These are phyloP conservation scores for Bacidia rubella DNA, from an alignment of 495 filamentous ascomycete genomes.

Conservation along the genomic window DNA sequence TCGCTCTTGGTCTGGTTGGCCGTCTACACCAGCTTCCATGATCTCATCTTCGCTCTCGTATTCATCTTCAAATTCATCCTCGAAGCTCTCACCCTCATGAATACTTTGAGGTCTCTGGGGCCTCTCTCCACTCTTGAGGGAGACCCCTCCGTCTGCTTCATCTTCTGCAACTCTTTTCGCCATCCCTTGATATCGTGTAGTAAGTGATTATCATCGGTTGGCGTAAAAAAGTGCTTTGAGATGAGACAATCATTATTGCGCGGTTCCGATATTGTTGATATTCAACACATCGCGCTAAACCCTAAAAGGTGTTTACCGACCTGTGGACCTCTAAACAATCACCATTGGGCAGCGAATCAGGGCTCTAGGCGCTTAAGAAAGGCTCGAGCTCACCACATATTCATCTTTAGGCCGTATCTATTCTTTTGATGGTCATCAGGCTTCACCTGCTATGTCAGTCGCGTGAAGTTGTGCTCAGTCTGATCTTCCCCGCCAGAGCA, in stretches of 20 bases:
- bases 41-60: conserved; percentile 96
- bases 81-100: conserved; percentile 73
- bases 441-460: neutral
- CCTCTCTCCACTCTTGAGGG: conserved; percentile 58
- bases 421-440: neutral
- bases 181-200: conserved; percentile 32
- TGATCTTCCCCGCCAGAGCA: neutral
- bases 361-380: neutral
- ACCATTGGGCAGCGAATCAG: neutral
- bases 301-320: conserved; percentile 5
- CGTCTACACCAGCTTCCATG: conserved; percentile 86
- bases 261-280: neutral
- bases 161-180: conserved; percentile 54
- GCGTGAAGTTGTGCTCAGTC: neutral
- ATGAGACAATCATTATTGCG: neutral
- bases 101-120: conserved; percentile 34
- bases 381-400: neutral
- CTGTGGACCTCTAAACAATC: neutral
- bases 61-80: conserved; percentile 93
- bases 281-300: conserved; percentile 3
- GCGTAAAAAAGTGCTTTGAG: neutral
- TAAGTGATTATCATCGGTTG: too few species aligned
- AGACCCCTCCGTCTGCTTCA: conserved; percentile 34
- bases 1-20: conserved; percentile 79
- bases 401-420: too few species aligned